Base-by-base conservation (phyloP, 306 rosid species). In the Cajanus cajan region DNA sequence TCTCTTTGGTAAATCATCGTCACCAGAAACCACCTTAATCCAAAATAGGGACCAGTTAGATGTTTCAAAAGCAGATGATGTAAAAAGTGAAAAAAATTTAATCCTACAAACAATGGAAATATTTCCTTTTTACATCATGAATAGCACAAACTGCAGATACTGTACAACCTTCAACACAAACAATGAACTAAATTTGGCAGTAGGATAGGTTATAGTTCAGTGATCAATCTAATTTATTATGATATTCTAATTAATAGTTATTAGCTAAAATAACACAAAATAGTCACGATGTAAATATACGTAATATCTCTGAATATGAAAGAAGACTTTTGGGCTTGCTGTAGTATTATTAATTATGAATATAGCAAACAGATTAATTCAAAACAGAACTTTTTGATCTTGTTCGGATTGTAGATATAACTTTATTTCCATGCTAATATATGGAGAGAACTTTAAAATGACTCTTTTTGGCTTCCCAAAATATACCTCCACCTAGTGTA, bases 1-100 rank as follows among this genome's bases (percentile, higher is more conserved):
- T 78, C 90, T 88, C 83, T 68, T 79, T n/a, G 97, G 98, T 74
- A 94, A 77, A 85, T 94, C 98, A 82, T 92, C 97, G 83, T 92
- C 96, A 28, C 98, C 98, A 83, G 96, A 94, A 63, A 89, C 63
- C 72, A 84, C 94, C 98, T 94, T 81, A 66, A 51, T 73, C 64
- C 55, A 68, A 37, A 73, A 77, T 68, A 68, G 8, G 40, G 33
- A 73, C 13, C 68, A 45, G 55, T 22, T 37, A 80, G 73, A 43
- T 64, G 21, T 51, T 71, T 28, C 67, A 74, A 39, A 48, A 54
- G 22, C 52, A 83, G 55, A 67, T 24, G 37, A 31, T 81, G 79
- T 36, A 48, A 18, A 48, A 28, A 58, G n/a, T 52, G 40, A 41
- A n/a, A n/a, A n/a, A n/a, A 41, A 15, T 24, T 25, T 25, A 22